Percentiles rank a stretch among this genome's conserved stretches.
phyloP scores from a whole-genome alignment of 2,329 filamentous ascomycete genomes.

The Colletotrichum orchidophilum region DNA sequence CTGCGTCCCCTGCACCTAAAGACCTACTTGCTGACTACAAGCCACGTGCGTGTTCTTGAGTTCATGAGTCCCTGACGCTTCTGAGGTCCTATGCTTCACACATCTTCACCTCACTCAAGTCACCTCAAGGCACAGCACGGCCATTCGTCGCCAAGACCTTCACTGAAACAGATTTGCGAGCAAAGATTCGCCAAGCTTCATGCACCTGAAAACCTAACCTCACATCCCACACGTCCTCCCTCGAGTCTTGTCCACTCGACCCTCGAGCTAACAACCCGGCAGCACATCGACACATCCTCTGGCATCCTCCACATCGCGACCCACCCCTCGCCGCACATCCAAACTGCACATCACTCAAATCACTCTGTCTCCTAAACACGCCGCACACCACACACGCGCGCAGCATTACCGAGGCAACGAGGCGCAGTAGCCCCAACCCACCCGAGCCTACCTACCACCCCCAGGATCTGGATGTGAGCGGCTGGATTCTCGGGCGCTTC shows the following conservation, averaged over 20 bases:
- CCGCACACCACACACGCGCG: neutral
- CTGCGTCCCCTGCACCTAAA: neutral
- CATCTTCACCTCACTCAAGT: constrained; percentile 1
- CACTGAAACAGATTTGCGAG: constrained; percentile 29
- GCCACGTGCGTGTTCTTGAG: neutral
- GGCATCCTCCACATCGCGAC: constrained; percentile 1
- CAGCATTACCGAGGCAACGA: neutral
- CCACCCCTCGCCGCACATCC: neutral
- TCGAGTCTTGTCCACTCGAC: neutral
- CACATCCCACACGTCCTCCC: neutral
- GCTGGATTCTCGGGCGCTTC: constrained; percentile 14
- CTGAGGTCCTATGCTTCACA: neutral
- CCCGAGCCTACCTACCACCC: neutral
- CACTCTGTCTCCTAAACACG: neutral
- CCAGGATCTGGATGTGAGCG: neutral
- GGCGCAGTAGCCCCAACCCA: constrained; percentile 9
- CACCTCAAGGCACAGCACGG: constrained; percentile 28
- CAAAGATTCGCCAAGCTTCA: constrained; percentile 33
- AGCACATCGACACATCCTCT: neutral
- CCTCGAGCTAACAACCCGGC: constrained; percentile 14
- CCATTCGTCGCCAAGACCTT: constrained; percentile 19
- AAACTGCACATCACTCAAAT: constrained; percentile 12
- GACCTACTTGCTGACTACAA: neutral
- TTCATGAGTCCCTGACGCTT: neutral
- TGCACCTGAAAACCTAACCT: constrained; percentile 21